Conservation (phyloP, 192 early-diverging fungal genomes). For the Backusella mclennaniae region DNA sequence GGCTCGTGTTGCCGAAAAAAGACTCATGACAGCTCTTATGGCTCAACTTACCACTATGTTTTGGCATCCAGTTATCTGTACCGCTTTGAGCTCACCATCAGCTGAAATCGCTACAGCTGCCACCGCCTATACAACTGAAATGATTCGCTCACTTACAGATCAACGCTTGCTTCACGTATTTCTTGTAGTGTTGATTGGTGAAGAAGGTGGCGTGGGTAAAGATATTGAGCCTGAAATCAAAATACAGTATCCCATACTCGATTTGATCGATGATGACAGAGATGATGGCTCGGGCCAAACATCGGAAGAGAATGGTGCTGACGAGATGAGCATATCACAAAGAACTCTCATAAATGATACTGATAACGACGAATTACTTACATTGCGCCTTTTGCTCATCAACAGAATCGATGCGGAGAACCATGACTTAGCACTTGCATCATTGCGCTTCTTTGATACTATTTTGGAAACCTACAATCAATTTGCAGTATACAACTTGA, state of each 20-base stretch:
- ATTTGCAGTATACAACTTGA: constrained; percentile 56
- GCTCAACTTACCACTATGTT: constrained; percentile 38
- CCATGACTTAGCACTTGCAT: constrained; percentile 48
- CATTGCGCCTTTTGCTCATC: constrained; percentile 43
- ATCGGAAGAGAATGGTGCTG: background rate
- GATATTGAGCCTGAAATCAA: constrained; percentile 36
- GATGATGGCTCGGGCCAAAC: background rate
- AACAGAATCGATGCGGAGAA: constrained; percentile 33
- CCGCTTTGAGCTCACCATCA: constrained; percentile 29
- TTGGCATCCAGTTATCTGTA: constrained; percentile 39
- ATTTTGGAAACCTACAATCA: constrained; percentile 59
- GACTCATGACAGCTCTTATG: constrained; percentile 34
- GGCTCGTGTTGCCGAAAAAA: constrained; percentile 35
- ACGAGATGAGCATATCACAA: background rate
- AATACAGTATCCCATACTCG: background rate
- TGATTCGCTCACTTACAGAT: constrained; percentile 39
- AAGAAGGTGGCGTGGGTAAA: constrained; percentile 39
- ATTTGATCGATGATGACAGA: constrained; percentile 20
- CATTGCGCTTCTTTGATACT: constrained; percentile 60
- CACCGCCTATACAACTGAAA: constrained; percentile 38
- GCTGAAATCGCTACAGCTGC: constrained; percentile 31
- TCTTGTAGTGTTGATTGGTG: constrained; percentile 31
- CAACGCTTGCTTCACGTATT: constrained; percentile 35
- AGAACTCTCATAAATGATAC: background rate
- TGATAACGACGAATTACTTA: constrained; percentile 21